Percentiles rank a stretch among this genome's conserved stretches.
These are phyloP conservation scores for Tanacetum coccineum DNA, from an alignment of 129 eudicot species.

Conservation along the genomic window DNA sequence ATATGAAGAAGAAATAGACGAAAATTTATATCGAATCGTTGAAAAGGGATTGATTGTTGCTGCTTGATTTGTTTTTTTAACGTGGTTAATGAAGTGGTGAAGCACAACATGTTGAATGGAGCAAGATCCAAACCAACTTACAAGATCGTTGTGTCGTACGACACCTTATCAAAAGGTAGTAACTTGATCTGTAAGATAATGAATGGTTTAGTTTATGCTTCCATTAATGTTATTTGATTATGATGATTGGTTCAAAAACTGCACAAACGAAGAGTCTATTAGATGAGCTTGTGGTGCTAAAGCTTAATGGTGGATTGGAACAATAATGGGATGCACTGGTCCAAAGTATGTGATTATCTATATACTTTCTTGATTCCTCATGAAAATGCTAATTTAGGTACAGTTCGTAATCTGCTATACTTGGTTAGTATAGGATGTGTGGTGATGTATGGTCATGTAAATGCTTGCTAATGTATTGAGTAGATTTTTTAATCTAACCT, in stretches of 20 bases:
- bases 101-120: no score
- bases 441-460: constrained; percentile 4
- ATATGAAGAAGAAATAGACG: no score
- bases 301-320: constrained; percentile 99
- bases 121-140: no score
- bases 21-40: no score
- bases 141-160: constrained; percentile 93
- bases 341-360: constrained; percentile 65
- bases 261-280: constrained; percentile 66
- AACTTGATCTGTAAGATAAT: constrained; percentile 14
- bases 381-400: constrained; percentile 4
- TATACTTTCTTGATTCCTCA: not conserved
- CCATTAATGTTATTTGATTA: constrained; percentile 5
- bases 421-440: not conserved
- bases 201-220: not conserved
- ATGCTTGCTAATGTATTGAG: constrained; percentile 11
- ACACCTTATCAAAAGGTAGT: constrained; percentile 60
- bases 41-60: no score
- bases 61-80: no score
- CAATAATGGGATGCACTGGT: constrained; percentile 99
- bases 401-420: not conserved
- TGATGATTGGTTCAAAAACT: constrained; percentile 45
- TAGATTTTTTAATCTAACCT: not conserved
- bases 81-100: no score
- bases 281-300: constrained; percentile 95